Base-by-base conservation (phyloP, 441 rosid species). In the Brassica hybrid region DNA sequence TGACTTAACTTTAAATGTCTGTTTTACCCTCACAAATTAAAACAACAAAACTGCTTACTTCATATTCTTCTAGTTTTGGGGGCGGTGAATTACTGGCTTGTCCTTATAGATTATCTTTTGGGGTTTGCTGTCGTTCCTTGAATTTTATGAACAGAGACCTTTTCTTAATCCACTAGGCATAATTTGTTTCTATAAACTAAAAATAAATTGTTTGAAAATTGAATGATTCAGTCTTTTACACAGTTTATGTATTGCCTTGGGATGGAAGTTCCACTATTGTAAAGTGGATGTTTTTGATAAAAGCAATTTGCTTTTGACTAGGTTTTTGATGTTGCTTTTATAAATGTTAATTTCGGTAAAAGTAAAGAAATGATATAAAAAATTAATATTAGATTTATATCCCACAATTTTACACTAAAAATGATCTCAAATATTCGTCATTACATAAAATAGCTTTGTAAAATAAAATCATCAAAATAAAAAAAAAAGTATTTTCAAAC, bases 1-100 rank as follows among this genome's bases (percentile, higher is more conserved):
- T 74, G 57, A 70, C 72, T 73, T 63, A 18, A 1, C 7, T 0
- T 2, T 1, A 13, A 73, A 67, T 72, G 38, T 73, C 77, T 1
- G 0, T 70, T 69, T 56, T 74, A 68, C n/a, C 75, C 79, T 74
- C 23, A 0, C 25, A 1, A 34, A 17, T 0, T 6, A 4, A 14
- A 63, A 5, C 18, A 71, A 23, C 10, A 14, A 34, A 21, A 5
- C 2, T n/a, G 21, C 16, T 71, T n/a, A 38, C 60, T 67, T 30
- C 6, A 30, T 18, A 19, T 12, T 41, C 16, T 56, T 56, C 65
- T 30, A 30, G 34, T 30, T 30, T 30, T 30, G 34, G 7, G 2
- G 25, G 10, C 0, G 1, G 61, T 10, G 1, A 68, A 27, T 60
- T n/a, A 32, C 69, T 1, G 23, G 41, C 61, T 57, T 43, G 3